phyloP scores from a whole-genome alignment of 75 land plant genomes.

The Sequoia sempervirens region DNA sequence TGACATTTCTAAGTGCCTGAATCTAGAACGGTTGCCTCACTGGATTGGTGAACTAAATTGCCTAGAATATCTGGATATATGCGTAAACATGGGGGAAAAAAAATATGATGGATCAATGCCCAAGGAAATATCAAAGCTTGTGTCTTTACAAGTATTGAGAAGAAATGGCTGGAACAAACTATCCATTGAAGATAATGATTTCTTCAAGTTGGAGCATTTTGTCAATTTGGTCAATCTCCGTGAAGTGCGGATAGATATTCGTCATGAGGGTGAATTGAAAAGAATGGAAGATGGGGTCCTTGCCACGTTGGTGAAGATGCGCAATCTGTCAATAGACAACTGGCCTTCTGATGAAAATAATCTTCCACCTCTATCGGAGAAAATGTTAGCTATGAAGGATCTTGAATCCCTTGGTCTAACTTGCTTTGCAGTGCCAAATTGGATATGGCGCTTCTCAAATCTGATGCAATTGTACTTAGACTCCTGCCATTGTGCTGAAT shows the following conservation, averaged over 20 bases:
- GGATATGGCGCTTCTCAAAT: no score
- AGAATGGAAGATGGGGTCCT: neutral
- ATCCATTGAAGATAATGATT: no score
- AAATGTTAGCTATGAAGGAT: neutral
- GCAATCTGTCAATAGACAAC: no score
- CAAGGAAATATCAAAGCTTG: neutral
- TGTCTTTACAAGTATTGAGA: neutral
- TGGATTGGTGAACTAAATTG: neutral
- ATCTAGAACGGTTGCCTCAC: neutral
- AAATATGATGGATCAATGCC: neutral
- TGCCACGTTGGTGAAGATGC: neutral
- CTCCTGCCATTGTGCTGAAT: no score
- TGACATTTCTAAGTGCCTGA: neutral
- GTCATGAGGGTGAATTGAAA: neutral
- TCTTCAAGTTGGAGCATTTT: no score
- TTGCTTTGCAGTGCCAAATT: neutral
- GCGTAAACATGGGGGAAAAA: no score
- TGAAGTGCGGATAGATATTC: neutral
- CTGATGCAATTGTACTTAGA: no score
- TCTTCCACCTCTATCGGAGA: neutral
- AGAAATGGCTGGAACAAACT: fast-evolving
- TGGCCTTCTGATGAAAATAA: no score
- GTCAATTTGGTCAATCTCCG: neutral
- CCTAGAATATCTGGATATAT: neutral
- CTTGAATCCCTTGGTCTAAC: neutral